Percentiles rank a stretch among this genome's conserved stretches.
Conservation (phyloP, 1,284 basidiomycete genomes). For the Sphaerobolus stellatus region DNA sequence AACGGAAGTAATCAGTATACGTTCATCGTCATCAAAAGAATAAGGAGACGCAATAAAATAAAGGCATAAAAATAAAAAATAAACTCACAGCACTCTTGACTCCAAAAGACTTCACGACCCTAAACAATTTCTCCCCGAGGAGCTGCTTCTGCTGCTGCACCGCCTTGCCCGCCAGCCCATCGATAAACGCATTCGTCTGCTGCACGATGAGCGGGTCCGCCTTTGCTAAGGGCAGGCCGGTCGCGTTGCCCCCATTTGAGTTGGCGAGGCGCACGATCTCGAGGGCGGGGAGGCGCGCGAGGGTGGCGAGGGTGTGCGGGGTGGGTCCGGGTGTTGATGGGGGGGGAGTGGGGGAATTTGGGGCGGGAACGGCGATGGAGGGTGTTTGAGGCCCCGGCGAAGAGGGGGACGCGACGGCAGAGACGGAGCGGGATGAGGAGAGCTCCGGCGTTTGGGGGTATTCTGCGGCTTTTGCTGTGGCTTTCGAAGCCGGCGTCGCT, state of each 20-base stretch:
- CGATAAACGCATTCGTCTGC: slow-evolving; percentile 77
- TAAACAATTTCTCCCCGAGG: slow-evolving; percentile 73
- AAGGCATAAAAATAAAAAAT: slow-evolving; percentile 9
- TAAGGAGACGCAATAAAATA: too few species aligned
- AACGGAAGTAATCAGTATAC: slow-evolving; percentile 3
- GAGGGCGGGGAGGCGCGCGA: slow-evolving; percentile 65
- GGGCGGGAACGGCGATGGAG: background rate
- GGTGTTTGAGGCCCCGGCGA: slow-evolving; percentile 29
- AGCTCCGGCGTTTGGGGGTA: slow-evolving; percentile 71
- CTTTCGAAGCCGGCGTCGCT: slow-evolving; percentile 61
- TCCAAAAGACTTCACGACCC: slow-evolving; percentile 15
- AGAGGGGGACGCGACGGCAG: slow-evolving; percentile 65
- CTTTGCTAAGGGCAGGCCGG: slow-evolving; percentile 66
- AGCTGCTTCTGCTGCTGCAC: slow-evolving; percentile 75
- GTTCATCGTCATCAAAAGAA: too few species aligned
- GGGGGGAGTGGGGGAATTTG: background rate
- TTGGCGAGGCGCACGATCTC: slow-evolving; percentile 67
- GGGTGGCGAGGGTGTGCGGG: slow-evolving; percentile 45
- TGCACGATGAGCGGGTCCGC: slow-evolving; percentile 66
- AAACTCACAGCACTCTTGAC: slow-evolving; percentile 27
- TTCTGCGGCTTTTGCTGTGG: slow-evolving; percentile 34
- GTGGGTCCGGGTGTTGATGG: slow-evolving; percentile 4
- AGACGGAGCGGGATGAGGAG: slow-evolving; percentile 62
- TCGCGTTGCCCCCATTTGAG: slow-evolving; percentile 43
- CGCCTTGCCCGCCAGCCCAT: slow-evolving; percentile 62